phyloP scores from a whole-genome alignment of 2,329 filamentous ascomycete species.

The Neofusicoccum parvum region DNA sequence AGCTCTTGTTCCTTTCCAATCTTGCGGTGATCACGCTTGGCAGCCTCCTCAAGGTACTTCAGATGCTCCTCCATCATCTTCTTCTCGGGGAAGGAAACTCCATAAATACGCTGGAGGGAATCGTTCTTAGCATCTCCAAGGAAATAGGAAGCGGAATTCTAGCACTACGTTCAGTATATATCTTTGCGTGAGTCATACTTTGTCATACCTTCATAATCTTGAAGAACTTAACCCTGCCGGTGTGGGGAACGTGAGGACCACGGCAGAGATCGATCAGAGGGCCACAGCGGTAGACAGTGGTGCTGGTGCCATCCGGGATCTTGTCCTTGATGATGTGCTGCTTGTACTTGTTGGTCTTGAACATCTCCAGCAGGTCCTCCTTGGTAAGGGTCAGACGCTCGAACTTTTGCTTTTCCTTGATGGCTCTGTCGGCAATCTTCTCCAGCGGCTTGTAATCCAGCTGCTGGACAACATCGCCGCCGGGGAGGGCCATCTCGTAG shows the following conservation, averaged over 20 bases:
- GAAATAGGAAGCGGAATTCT: slow-evolving; percentile 84
- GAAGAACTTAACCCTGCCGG: slow-evolving; percentile 91
- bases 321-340: slow-evolving; percentile 95
- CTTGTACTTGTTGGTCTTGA: slow-evolving; percentile 98
- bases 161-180: neutral
- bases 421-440: slow-evolving; percentile 75
- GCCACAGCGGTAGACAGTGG: slow-evolving; percentile 92
- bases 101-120: slow-evolving; percentile 93
- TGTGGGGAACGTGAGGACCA: slow-evolving; percentile 92
- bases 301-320: slow-evolving; percentile 83
- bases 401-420: slow-evolving; percentile 96
- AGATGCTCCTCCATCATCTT: slow-evolving; percentile 91
- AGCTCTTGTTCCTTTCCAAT: slow-evolving; percentile 95
- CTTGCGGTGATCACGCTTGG: slow-evolving; percentile 91
- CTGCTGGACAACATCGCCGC: slow-evolving; percentile 69
- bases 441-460: slow-evolving; percentile 85
- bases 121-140: slow-evolving; percentile 92
- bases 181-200: neutral
- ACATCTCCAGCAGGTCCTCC: slow-evolving; percentile 92
- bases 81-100: slow-evolving; percentile 96
- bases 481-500: slow-evolving; percentile 90
- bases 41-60: slow-evolving; percentile 95
- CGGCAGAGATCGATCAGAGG: slow-evolving; percentile 93
- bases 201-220: slow-evolving; percentile 75
- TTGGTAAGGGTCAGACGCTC: slow-evolving; percentile 88